These are phyloP conservation scores for Penicillium carneum DNA, from an alignment of 2,329 filamentous ascomycete species.

Conservation along the genomic window DNA sequence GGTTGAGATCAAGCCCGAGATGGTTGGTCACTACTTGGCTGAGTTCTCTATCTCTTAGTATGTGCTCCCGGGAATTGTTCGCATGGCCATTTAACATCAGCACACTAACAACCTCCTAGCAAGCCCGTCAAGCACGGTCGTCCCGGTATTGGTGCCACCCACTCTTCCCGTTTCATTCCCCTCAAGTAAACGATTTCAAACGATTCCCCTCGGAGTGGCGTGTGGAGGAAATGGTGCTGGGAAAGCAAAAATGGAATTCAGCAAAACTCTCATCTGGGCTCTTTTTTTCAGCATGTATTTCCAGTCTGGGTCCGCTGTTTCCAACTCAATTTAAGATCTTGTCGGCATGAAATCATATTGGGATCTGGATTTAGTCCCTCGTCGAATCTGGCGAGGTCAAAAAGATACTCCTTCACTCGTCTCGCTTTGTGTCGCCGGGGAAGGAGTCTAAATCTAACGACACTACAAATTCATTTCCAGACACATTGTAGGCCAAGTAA, in stretches of 20 bases:
- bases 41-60: constrained; percentile 99
- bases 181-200: constrained; percentile 79
- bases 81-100: not conserved
- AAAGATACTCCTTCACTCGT: constrained; percentile 25
- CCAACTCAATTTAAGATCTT: constrained; percentile 52
- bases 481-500: not conserved
- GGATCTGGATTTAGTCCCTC: constrained; percentile 38
- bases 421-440: constrained; percentile 36
- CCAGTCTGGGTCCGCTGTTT: constrained; percentile 51
- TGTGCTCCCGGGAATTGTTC: constrained; percentile 53
- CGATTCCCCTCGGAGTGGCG: constrained; percentile 50
- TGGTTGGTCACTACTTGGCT: constrained; percentile 99
- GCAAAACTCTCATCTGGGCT: constrained; percentile 40
- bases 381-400: constrained; percentile 56
- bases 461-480: constrained; percentile 28
- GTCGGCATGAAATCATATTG: constrained; percentile 43
- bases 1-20: constrained; percentile 99
- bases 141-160: constrained; percentile 99
- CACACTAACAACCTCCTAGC: constrained; percentile 69
- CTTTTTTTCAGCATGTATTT: constrained; percentile 51
- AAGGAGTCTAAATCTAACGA: constrained; percentile 53
- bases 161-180: constrained; percentile 99
- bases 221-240: constrained; percentile 48
- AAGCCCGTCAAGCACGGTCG: constrained; percentile 99
- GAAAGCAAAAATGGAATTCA: constrained; percentile 46